Conservation (phyloP, 2,329 filamentous ascomycete species). For the Onygenales sp. region DNA sequence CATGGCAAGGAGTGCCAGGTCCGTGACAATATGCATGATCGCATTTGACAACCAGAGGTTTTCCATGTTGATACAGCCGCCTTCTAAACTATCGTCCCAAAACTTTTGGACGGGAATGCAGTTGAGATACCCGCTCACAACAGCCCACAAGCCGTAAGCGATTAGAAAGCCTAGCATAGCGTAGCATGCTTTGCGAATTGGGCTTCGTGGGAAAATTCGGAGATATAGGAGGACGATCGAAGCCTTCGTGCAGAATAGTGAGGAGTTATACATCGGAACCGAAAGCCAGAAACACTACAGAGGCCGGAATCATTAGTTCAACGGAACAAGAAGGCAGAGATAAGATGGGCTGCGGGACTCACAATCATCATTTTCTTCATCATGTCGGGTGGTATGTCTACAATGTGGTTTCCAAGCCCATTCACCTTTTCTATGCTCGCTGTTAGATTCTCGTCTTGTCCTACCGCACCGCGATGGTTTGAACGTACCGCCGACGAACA, state of each 20-base stretch:
- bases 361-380: constrained; percentile 5
- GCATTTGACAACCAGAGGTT: constrained; percentile 37
- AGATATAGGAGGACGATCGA: constrained; percentile 29
- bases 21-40: constrained; percentile 33
- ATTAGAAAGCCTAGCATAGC: constrained; percentile 25
- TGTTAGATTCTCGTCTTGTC: neutral
- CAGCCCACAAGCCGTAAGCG: constrained; percentile 21
- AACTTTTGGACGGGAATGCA: constrained; percentile 23
- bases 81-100: constrained; percentile 17
- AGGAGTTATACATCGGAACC: constrained; percentile 25
- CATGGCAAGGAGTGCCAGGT: constrained; percentile 34
- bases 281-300: constrained; percentile 24
- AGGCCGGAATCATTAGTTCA: neutral
- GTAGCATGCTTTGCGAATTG: constrained; percentile 24
- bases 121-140: constrained; percentile 23
- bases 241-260: constrained; percentile 24
- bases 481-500: constrained; percentile 21
- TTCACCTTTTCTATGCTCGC: neutral
- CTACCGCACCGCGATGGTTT: neutral
- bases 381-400: neutral
- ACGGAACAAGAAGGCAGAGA: neutral
- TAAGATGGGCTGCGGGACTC: neutral
- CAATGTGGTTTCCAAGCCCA: neutral
- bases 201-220: constrained; percentile 22
- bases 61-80: constrained; percentile 29